These are phyloP conservation scores for Scleroderma citrinum DNA, from an alignment of 768 basidiomycete genomes.

Conservation along the genomic window DNA sequence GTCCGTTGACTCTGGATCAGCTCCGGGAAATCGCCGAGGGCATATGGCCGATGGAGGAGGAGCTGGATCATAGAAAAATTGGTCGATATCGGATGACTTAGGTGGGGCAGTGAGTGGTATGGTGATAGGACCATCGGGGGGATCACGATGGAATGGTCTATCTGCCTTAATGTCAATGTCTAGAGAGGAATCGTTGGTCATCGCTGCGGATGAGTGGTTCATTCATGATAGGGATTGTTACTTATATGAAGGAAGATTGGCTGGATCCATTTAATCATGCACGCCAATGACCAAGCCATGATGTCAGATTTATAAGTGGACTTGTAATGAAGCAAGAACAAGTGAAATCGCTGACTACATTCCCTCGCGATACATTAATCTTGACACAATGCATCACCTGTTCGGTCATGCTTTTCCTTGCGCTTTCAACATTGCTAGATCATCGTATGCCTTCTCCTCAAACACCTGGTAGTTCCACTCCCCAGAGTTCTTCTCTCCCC, in stretches of 20 bases:
- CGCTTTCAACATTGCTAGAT: slow-evolving; percentile 17
- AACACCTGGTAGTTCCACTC: slow-evolving; percentile 28
- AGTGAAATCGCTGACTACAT: no score
- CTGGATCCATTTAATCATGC: no score
- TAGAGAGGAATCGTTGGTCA: not conserved
- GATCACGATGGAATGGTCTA: not conserved
- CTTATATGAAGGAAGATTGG: no score
- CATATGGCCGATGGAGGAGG: slow-evolving; percentile 6
- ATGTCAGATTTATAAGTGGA: no score
- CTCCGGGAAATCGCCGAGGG: slow-evolving; percentile 25
- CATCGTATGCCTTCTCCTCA: slow-evolving; percentile 18
- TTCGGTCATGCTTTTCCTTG: slow-evolving; percentile 12
- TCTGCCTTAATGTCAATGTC: not conserved
- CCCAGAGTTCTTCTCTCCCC: slow-evolving; percentile 28
- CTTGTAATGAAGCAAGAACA: no score
- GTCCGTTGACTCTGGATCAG: slow-evolving; percentile 20
- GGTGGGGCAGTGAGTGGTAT: not conserved
- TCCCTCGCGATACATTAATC: no score
- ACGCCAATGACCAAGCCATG: no score
- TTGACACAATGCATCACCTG: no score
- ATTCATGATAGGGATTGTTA: not conserved
- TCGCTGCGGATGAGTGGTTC: not conserved
- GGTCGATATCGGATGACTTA: not conserved
- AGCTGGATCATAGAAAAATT: slow-evolving; percentile 5
- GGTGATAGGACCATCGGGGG: not conserved